A percentile compares a stretch with the other conserved stretches of the same genome.
phyloP scores from a whole-genome alignment of 2,329 filamentous ascomycete genomes.

The Chrysoporthe deuterocubensis region DNA sequence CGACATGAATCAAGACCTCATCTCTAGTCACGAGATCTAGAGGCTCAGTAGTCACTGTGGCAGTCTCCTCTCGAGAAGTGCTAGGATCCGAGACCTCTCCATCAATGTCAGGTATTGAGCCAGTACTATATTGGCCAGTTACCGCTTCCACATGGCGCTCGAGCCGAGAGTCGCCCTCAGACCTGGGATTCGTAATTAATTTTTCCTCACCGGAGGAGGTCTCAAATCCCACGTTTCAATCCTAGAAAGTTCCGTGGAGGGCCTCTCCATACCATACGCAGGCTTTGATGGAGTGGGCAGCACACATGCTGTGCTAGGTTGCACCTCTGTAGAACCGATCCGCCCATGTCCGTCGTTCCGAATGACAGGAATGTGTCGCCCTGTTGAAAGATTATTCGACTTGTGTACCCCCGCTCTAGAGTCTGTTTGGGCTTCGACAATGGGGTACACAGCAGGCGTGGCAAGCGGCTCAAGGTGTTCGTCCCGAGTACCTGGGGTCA shows the following conservation, averaged over 20 bases:
- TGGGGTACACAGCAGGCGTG: neutral
- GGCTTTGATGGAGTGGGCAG: neutral
- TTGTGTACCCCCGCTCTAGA: neutral
- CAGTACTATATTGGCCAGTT: no score
- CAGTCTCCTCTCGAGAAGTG: neutral
- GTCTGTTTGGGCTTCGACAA: neutral
- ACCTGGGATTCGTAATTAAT: neutral
- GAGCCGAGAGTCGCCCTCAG: neutral
- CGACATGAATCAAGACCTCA: neutral
- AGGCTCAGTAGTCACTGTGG: neutral
- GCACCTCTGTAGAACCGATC: neutral
- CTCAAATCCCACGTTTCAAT: neutral
- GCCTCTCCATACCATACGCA: neutral
- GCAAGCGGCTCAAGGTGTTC: neutral
- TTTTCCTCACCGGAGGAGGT: neutral
- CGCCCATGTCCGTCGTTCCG: neutral
- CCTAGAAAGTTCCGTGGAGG: neutral
- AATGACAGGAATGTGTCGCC: neutral
- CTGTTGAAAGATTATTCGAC: no score
- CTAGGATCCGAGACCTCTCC: neutral
- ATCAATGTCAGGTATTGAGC: no score
- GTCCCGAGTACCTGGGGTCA: neutral
- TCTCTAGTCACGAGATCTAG: no score
- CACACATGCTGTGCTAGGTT: neutral
- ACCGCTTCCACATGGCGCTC: no score